Base-by-base conservation (phyloP, 805 yeast species). In the Wickerhamiella brachini region DNA sequence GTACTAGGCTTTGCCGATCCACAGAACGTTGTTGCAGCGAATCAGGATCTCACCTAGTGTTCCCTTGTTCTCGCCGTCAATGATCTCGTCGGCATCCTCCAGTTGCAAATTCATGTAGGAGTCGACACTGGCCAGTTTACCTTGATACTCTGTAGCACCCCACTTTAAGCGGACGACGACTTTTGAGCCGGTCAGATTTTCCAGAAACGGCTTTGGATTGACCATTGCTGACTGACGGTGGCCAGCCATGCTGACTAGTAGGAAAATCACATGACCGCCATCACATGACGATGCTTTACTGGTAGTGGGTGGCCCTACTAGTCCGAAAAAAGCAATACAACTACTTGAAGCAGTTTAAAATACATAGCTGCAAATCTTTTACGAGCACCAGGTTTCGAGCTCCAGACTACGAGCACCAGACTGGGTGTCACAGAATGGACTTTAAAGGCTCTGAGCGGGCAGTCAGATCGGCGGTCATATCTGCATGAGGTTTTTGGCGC, bases 1-100 rank as follows among this genome's bases (percentile, higher is more conserved):
- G 13, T 42, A 15, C 18, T 20, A 20, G 21, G 26, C 48, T 12
- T 51, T 52, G 8, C 83, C 74, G 21, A 84, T 70, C 78, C 85
- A 87, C 45, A 89, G 71, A 1, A 89, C 95, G 58, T 90, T 89
- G 63, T 89, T 89, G 65, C 97, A 89, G 62, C 97, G 57, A 52
- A 89, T 81, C 62, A 90, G 83, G 21, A 90, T 71, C 58, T 89
- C 95, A 21, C 86, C 88, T 8, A 84, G 73, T 6, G 67, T 65
- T 5, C 80, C 77, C 47, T 76, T 75, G 24, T 70, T 66, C 47
- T 68, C 71, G 39, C 76, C 58, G 22, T 56, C 56, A 22, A 59
- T 53, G 47, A 49, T 37, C 49, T 61, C 65, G n/a, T 53, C 59
- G 5, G 60, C 60, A n/a, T 56, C 49, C 13, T 54, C 53, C 10